Evolutionary conservation across 2,329 filamentous ascomycete species (phyloP).

Genomic region (Hymenotorrendiella dingleyae): DNA sequence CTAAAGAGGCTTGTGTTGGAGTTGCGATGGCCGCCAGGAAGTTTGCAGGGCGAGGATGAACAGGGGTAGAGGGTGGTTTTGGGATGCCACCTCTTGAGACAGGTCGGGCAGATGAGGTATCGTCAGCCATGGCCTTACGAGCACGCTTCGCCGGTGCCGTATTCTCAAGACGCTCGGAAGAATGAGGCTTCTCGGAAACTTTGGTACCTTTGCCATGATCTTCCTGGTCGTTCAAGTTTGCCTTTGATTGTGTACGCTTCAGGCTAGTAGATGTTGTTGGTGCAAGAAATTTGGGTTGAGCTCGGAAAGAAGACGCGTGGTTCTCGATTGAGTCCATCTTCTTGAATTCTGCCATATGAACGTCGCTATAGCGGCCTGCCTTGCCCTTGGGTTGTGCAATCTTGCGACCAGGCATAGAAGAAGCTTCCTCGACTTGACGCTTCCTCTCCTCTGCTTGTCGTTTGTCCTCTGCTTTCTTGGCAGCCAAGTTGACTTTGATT

Average conservation of each 20-base stretch:
- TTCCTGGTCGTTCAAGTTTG: constrained; percentile 57
- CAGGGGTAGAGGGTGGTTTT: constrained; percentile 35
- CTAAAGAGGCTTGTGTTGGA: constrained; percentile 70
- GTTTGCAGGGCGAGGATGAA: constrained; percentile 38
- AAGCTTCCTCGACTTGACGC: constrained; percentile 4
- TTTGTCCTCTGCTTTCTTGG: constrained; percentile 52
- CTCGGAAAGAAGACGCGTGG: constrained; percentile 74
- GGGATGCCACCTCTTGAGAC: constrained; percentile 44
- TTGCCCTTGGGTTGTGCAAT: constrained; percentile 78
- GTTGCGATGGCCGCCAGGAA: constrained; percentile 58
- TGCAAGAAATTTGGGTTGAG: constrained; percentile 47
- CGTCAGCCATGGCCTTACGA: constrained; percentile 61
- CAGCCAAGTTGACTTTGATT: constrained; percentile 63
- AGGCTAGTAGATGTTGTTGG: constrained; percentile 40
- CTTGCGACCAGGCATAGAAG: constrained; percentile 51
- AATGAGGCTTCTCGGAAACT: constrained; percentile 1
- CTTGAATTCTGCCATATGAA: constrained; percentile 82
- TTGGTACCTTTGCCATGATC: constrained; percentile 35
- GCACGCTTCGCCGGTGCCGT: constrained; percentile 59
- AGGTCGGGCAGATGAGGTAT: constrained; percentile 61
- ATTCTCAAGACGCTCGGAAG: constrained; percentile 25
- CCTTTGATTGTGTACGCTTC: constrained; percentile 53
- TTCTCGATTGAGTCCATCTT: constrained; percentile 96
- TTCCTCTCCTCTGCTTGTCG: constrained; percentile 36
- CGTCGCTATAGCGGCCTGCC: constrained; percentile 72